phyloP scores from a whole-genome alignment of 164 flowering plant species.

The Saururus chinensis region DNA sequence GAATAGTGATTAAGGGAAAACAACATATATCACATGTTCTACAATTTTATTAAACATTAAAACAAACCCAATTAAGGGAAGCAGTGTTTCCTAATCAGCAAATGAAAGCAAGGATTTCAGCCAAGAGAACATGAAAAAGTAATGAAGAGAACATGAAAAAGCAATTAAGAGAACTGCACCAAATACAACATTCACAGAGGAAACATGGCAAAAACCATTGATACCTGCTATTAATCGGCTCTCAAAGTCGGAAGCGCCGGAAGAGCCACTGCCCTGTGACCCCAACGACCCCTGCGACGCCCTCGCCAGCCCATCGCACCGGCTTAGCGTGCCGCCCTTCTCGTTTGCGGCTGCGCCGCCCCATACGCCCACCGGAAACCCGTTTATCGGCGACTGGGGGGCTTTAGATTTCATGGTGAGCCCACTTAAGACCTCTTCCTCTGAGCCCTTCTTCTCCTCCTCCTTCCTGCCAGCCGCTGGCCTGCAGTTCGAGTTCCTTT shows the following conservation, averaged over 20 bases:
- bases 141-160: too few relatives aligned
- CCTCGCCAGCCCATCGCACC: constrained; percentile 6
- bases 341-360: constrained; percentile 8
- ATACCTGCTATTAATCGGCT: constrained; percentile 33
- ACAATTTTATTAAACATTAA: too few relatives aligned
- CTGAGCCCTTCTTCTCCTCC: constrained; percentile 17
- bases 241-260: constrained; percentile 42
- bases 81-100: too few relatives aligned
- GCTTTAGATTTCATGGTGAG: constrained; percentile 17
- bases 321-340: constrained; percentile 8
- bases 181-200: too few relatives aligned
- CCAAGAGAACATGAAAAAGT: too few relatives aligned
- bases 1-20: too few relatives aligned
- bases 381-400: constrained; percentile 8
- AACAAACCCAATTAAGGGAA: too few relatives aligned
- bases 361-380: constrained; percentile 4
- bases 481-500: constrained; percentile 6
- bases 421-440: constrained; percentile 18
- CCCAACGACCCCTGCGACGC: constrained; percentile 28
- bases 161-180: too few relatives aligned
- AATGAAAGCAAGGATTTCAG: too few relatives aligned
- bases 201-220: too few relatives aligned
- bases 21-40: too few relatives aligned
- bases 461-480: constrained; percentile 6
- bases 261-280: constrained; percentile 47